These are phyloP conservation scores for Phytophthora vignae DNA, from an alignment of 352 stramenopile species.

Conservation along the genomic window DNA sequence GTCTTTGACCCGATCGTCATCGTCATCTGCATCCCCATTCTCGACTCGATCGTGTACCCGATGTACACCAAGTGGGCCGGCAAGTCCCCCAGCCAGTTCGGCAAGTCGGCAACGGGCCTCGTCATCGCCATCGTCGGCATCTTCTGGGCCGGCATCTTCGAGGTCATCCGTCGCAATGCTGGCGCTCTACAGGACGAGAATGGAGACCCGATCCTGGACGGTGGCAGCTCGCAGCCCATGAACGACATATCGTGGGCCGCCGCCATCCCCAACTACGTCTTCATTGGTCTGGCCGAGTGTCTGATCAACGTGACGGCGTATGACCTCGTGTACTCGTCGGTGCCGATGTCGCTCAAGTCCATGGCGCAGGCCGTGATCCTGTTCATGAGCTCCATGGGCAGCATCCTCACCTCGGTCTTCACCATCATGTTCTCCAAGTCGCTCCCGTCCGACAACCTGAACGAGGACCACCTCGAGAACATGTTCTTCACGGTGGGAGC, in stretches of 20 bases:
- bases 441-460: slow-evolving; percentile 62
- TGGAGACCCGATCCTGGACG: slow-evolving; percentile 47
- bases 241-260: slow-evolving; percentile 65
- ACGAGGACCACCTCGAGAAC: slow-evolving; percentile 60
- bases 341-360: slow-evolving; percentile 64
- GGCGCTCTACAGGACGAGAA: slow-evolving; percentile 44
- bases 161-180: slow-evolving; percentile 61
- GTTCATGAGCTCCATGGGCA: slow-evolving; percentile 59
- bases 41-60: slow-evolving; percentile 51
- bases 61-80: slow-evolving; percentile 40
- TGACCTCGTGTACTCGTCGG: slow-evolving; percentile 67
- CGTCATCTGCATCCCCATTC: slow-evolving; percentile 47
- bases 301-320: slow-evolving; percentile 72
- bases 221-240: slow-evolving; percentile 56
- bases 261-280: slow-evolving; percentile 64
- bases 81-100: slow-evolving; percentile 43
- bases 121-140: slow-evolving; percentile 40
- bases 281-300: slow-evolving; percentile 64
- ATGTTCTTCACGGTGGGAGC: slow-evolving; percentile 70
- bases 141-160: slow-evolving; percentile 56
- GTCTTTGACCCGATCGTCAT: slow-evolving; percentile 60
- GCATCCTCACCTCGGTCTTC: slow-evolving; percentile 56
- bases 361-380: slow-evolving; percentile 51
- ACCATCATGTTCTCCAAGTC: slow-evolving; percentile 59
- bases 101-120: slow-evolving; percentile 41